phyloP scores from a whole-genome alignment of 176 grass and related monocot genomes.

The Rhynchospora pubera region DNA sequence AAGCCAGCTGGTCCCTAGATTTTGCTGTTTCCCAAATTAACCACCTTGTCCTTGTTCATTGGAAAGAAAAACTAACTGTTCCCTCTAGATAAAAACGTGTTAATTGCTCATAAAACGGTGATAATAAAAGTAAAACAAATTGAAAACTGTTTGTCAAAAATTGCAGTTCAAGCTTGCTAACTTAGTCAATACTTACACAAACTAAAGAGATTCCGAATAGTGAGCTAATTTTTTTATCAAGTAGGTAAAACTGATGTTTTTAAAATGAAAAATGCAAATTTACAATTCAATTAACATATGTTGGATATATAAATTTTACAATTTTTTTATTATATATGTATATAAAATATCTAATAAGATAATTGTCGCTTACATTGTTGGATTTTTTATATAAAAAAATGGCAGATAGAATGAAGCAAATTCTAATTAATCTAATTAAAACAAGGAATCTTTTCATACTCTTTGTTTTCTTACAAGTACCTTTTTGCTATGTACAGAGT shows the following conservation, averaged over 20 bases:
- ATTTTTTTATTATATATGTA: too few relatives aligned
- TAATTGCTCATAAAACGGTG: background rate
- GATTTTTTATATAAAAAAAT: background rate
- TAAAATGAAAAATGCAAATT: too few relatives aligned
- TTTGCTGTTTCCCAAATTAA: slow-evolving; percentile 24
- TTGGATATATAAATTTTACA: too few relatives aligned
- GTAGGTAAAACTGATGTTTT: too few relatives aligned
- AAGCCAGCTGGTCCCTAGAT: slow-evolving; percentile 18
- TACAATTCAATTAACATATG: too few relatives aligned
- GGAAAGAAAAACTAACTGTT: background rate
- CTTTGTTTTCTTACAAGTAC: background rate
- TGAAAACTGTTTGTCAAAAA: background rate
- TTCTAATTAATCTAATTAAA: background rate
- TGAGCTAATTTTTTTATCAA: too few relatives aligned
- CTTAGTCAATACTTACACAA: background rate
- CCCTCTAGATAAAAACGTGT: too few relatives aligned
- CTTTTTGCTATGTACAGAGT: background rate
- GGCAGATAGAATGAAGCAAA: background rate
- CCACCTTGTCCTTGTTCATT: slow-evolving; percentile 8
- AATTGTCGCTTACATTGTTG: background rate
- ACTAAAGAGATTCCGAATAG: too few relatives aligned
- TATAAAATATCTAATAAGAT: background rate
- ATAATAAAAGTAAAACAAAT: background rate
- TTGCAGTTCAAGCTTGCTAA: background rate
- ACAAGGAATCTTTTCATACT: background rate